A percentile compares a stretch with the other conserved stretches of the same genome.
phyloP scores from a whole-genome alignment of 1,284 basidiomycete species.

The Ceratorhiza oryzae-sativae region DNA sequence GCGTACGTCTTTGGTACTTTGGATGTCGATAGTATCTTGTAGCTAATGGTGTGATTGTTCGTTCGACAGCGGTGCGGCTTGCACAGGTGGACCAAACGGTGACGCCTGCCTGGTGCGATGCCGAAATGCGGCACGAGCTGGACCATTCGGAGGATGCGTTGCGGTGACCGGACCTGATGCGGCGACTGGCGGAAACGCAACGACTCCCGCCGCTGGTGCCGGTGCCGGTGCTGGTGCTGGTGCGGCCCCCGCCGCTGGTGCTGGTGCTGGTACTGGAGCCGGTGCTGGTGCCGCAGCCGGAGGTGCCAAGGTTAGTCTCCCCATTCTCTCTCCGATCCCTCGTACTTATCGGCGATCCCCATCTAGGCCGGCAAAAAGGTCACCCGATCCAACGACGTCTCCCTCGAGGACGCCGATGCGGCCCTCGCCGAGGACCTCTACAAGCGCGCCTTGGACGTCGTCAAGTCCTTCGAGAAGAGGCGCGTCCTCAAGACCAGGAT shows the following conservation, averaged over 20 bases:
- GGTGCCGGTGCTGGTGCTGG: neutral
- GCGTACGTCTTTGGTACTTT: conserved; percentile 42
- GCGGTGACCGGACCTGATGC: conserved; percentile 42
- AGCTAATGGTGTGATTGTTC: too few relatives aligned
- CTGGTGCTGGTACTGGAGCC: too few relatives aligned
- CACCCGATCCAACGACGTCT: conserved; percentile 17
- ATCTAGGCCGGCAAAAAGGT: conserved; percentile 18
- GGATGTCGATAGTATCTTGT: too few relatives aligned
- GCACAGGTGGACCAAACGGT: conserved; percentile 46
- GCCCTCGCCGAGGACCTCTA: conserved; percentile 29
- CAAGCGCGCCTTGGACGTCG: conserved; percentile 33
- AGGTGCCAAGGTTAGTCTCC: conserved; percentile 11
- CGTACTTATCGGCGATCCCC: neutral
- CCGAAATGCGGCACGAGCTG: conserved; percentile 44
- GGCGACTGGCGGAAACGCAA: conserved; percentile 17
- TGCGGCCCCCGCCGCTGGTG: neutral
- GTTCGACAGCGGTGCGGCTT: conserved; percentile 40
- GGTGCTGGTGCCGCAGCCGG: too few relatives aligned
- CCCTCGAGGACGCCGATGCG: conserved; percentile 16
- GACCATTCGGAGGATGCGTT: conserved; percentile 47
- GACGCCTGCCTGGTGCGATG: conserved; percentile 47
- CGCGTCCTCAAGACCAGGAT: conserved; percentile 40
- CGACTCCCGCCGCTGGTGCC: conserved; percentile 3
- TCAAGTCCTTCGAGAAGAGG: conserved; percentile 21
- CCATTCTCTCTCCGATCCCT: neutral